A percentile compares a stretch with the other conserved stretches of the same genome.
Conservation (phyloP, 2,329 filamentous ascomycete species). For the Cryphonectria japonica region DNA sequence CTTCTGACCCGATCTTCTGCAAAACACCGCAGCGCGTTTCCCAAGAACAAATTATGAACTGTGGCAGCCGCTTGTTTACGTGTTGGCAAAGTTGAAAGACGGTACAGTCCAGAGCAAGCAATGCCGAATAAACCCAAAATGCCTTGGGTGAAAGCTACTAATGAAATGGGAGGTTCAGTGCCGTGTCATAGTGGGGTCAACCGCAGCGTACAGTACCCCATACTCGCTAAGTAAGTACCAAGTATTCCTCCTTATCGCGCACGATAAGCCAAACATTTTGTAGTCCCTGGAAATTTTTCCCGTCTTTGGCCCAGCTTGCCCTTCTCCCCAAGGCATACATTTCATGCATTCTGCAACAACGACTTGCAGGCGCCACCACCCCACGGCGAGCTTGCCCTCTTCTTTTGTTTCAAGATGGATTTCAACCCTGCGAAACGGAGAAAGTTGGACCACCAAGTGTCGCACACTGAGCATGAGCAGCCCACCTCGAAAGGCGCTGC, state of each 20-base stretch:
- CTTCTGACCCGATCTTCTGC: not conserved
- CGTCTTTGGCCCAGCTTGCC: not conserved
- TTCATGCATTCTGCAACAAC: not conserved
- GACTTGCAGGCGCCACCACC: not conserved
- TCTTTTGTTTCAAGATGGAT: constrained; percentile 35
- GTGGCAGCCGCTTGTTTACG: not conserved
- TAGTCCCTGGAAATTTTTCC: constrained; percentile 10
- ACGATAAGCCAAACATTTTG: constrained; percentile 12
- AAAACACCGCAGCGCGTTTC: not conserved
- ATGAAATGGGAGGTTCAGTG: not conserved
- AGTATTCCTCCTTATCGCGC: constrained; percentile 6
- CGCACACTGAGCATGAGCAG: not conserved
- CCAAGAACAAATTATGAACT: not conserved
- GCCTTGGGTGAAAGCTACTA: not conserved
- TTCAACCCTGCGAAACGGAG: constrained; percentile 39
- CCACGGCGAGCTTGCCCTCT: not conserved
- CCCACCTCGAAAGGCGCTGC: constrained; percentile 24
- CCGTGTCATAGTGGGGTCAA: constrained; percentile 18
- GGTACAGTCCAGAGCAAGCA: not conserved
- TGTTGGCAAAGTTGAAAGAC: not conserved
- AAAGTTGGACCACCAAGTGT: constrained; percentile 38
- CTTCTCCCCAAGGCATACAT: not conserved
- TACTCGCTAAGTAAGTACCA: not conserved
- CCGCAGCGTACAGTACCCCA: not conserved
- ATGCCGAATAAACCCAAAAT: not conserved